A percentile compares a stretch with the other conserved stretches of the same genome.
Conservation (phyloP, 208 protist genomes). For the Trypanosoma scelopori region DNA sequence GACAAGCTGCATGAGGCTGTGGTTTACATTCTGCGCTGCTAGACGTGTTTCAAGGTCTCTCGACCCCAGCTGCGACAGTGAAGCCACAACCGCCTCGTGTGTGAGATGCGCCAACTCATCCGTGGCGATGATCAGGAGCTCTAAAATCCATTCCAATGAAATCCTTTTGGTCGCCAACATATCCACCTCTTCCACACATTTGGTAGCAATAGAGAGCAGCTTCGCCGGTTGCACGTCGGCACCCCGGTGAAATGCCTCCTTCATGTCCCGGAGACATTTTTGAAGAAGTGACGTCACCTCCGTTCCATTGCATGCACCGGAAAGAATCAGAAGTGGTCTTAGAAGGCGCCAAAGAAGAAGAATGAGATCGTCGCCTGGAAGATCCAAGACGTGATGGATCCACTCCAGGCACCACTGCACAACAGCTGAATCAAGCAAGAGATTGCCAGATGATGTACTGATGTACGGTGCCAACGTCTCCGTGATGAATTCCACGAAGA, state of each 20-base stretch:
- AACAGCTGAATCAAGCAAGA: slow-evolving; percentile 19
- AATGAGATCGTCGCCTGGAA: slow-evolving; percentile 47
- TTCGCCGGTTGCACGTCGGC: slow-evolving; percentile 19
- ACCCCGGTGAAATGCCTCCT: slow-evolving; percentile 19
- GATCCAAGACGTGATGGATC: slow-evolving; percentile 53
- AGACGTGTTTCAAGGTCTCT: slow-evolving; percentile 29
- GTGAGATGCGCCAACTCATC: slow-evolving; percentile 23
- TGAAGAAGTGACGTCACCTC: slow-evolving; percentile 17
- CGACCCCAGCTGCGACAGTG: slow-evolving; percentile 30
- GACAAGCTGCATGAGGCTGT: slow-evolving; percentile 31
- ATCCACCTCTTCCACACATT: slow-evolving; percentile 27
- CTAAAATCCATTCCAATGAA: slow-evolving; percentile 29
- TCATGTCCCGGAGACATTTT: slow-evolving; percentile 28
- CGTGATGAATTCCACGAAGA: slow-evolving; percentile 48
- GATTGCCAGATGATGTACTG: slow-evolving; percentile 2
- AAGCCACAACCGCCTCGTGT: slow-evolving; percentile 9
- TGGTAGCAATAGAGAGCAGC: slow-evolving; percentile 23
- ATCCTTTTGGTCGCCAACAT: slow-evolving; percentile 13
- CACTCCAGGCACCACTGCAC: slow-evolving; percentile 59
- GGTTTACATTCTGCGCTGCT: slow-evolving; percentile 36
- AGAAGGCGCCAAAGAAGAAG: slow-evolving; percentile 44
- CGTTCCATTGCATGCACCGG: slow-evolving; percentile 22
- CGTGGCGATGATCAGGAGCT: slow-evolving; percentile 25
- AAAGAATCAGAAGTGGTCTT: slow-evolving; percentile 42
- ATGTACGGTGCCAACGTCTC: slow-evolving; percentile 38